Conservation (phyloP, 495 filamentous ascomycete species). For the Talaromyces trachyspermus region DNA sequence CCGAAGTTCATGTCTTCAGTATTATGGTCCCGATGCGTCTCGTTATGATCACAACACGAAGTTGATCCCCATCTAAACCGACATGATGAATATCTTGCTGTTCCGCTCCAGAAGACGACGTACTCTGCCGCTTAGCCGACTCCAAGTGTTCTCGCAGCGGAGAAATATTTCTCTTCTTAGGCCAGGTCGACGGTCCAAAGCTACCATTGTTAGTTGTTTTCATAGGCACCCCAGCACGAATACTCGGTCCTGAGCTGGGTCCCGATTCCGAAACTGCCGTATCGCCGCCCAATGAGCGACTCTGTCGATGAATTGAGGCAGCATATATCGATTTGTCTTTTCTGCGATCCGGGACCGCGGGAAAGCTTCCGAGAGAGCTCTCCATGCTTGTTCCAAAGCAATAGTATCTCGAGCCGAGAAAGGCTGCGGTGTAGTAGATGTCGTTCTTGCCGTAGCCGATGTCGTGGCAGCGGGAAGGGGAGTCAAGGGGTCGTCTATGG, state of each 20-base stretch:
- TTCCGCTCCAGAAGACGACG: conserved; percentile 4
- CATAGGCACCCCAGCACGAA: background rate
- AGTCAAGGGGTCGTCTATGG: conserved; percentile 78
- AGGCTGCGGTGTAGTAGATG: conserved; percentile 60
- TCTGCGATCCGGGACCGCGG: background rate
- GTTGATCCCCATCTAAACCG: background rate
- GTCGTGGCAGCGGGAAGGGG: conserved; percentile 51
- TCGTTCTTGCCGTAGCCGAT: conserved; percentile 38
- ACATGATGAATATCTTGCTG: background rate
- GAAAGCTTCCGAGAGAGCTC: conserved; percentile 38
- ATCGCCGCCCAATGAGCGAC: background rate
- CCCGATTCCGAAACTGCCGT: too few relatives aligned
- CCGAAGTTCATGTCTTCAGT: background rate
- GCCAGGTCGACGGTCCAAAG: background rate
- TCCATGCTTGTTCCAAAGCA: conserved; percentile 68
- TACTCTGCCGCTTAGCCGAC: background rate
- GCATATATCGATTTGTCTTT: background rate
- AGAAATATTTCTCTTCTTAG: conserved; percentile 4
- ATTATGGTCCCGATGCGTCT: background rate
- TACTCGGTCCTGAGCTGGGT: too few relatives aligned
- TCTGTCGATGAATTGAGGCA: background rate
- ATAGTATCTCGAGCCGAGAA: conserved; percentile 70
- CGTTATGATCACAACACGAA: background rate
- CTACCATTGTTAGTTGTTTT: background rate
- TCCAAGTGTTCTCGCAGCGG: background rate